Base-by-base conservation (phyloP, 2,329 filamentous ascomycete genomes). In the Huntiella abstrusa region DNA sequence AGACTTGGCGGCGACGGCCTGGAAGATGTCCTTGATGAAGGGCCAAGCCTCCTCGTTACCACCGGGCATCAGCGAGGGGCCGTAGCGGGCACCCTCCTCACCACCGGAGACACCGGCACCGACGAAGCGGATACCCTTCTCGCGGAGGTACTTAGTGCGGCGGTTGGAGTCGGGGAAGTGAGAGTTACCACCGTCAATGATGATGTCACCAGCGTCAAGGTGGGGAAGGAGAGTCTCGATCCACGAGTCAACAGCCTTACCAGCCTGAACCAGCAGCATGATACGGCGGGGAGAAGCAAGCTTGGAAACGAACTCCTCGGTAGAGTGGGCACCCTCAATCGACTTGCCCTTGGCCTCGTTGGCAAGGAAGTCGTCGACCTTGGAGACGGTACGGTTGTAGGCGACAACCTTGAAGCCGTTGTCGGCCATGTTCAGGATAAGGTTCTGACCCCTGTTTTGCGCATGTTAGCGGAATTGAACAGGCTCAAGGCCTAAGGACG, bases 81-180 rank as follows among this genome's bases (percentile, higher is more conserved):
- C 91, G 62, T 92, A 94, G 58, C 91, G 83, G 62, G 91, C 91
- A 77, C 91, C 91, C 74, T 98, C 91, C 73, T 98, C 91, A 72
- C 91, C 91, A 70, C 91, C 91, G 55, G 91, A 98, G 55, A 98
- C 91, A 80, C 91, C 91, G 59, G 81, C 82, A 61, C 91, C 91
- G 63, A 98, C 87, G 63, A 94, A 98, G 60, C 82, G 80, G 66
- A 98, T 83, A 58, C 84, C 83, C 80, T 96, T 96, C 59, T 63
- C 57, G 43, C 69, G 66, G 52, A 96, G 78, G 72, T 95, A 94
- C 67, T 83, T 71, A 65, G 85, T 87, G 61, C 91, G 84, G 68
- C 91, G 86, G 79, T 95, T 96, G 70, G 84, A 88, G 71, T 96
- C 91, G 61, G 91, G 91, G 78, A 83, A 98, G 73, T 96, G 91